Evolutionary conservation across 176 grass and related monocot genomes (phyloP), one percentile per base, ranked within the genome.

Genomic region (Oryza australiensis): DNA sequence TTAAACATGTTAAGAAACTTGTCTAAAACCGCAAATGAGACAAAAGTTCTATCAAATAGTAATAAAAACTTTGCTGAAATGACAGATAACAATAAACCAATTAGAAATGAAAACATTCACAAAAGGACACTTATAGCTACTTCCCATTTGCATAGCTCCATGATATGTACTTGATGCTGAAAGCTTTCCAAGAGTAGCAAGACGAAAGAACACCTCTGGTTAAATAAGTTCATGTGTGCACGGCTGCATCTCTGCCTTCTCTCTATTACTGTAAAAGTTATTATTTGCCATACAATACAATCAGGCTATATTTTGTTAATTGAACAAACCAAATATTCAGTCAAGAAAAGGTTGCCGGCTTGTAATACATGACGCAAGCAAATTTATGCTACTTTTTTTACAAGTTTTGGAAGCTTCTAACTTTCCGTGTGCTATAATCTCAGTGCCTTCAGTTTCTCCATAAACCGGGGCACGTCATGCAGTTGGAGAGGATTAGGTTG

Each of bases 391-490:
- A 42, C 66, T 55, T 22, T n/a, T 38, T 62, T 11, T 41, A 68
- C 16, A 22, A 34, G 14, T 68, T 43, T 37, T 79, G 74, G 70
- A 81, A 14, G 35, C 6, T 81, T 81, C 27, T 34, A 29, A 3
- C 9, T 38, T 75, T 59, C 22, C 57, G 5, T 20, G 73, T 12
- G 68, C 53, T 49, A 11, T 38, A n/a, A 40, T 53, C 43, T 65
- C 29, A 41, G 68, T 68, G 72, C 38, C n/a, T 76, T 62, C 4
- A 53, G 64, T 62, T 46, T 37, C 22, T 74, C 64, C 38, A 42
- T 38, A 87, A 87, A 81, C 63, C 48, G 15, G 40, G n/a, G 64
- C 72, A 68, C 16, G 1, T 26, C 72, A 49, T n/a, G 49, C 20
- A 11, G 41, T 27, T 30, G 0, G 9, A 79, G 18, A 66, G 57